These are phyloP conservation scores for Cyathus striatus DNA, from an alignment of 768 basidiomycete species.

Conservation along the genomic window DNA sequence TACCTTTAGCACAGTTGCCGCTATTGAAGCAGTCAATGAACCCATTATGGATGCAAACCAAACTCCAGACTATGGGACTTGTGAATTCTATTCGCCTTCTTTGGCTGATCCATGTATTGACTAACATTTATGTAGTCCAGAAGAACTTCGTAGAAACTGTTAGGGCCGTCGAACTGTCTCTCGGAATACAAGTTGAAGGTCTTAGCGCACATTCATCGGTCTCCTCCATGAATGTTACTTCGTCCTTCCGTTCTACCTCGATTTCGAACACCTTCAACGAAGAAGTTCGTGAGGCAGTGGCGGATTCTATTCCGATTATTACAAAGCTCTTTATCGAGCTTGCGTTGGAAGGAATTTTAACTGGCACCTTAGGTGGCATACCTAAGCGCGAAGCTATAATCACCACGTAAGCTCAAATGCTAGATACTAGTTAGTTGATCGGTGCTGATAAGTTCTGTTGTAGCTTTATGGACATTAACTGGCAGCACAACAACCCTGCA, in stretches of 20 bases:
- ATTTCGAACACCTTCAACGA: slow-evolving; percentile 13
- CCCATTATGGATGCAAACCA: slow-evolving; percentile 64
- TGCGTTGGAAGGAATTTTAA: not conserved
- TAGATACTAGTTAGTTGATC: slow-evolving; percentile 10
- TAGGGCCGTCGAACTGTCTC: slow-evolving; percentile 55
- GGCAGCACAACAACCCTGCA: slow-evolving; percentile 65
- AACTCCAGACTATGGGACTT: slow-evolving; percentile 68
- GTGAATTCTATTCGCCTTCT: slow-evolving; percentile 32
- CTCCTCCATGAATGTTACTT: slow-evolving; percentile 16
- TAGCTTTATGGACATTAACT: slow-evolving; percentile 80
- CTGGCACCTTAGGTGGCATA: not conserved
- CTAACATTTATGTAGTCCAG: slow-evolving; percentile 42
- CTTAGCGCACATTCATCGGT: slow-evolving; percentile 11
- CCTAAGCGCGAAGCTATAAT: slow-evolving; percentile 14
- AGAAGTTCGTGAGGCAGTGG: slow-evolving; percentile 23
- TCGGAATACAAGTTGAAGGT: slow-evolving; percentile 47
- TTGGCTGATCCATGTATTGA: not conserved
- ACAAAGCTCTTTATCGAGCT: not conserved
- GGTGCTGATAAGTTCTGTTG: not conserved
- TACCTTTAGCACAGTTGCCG: slow-evolving; percentile 56
- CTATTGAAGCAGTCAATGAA: slow-evolving; percentile 77
- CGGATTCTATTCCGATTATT: slow-evolving; percentile 21
- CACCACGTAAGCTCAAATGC: slow-evolving; percentile 27
- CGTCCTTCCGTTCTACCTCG: slow-evolving; percentile 15
- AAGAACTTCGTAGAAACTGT: slow-evolving; percentile 64